A percentile compares a stretch with the other conserved stretches of the same genome.
Evolutionary conservation across 1,284 basidiomycete species (phyloP).

Genomic region (Moesziomyces aphidis): DNA sequence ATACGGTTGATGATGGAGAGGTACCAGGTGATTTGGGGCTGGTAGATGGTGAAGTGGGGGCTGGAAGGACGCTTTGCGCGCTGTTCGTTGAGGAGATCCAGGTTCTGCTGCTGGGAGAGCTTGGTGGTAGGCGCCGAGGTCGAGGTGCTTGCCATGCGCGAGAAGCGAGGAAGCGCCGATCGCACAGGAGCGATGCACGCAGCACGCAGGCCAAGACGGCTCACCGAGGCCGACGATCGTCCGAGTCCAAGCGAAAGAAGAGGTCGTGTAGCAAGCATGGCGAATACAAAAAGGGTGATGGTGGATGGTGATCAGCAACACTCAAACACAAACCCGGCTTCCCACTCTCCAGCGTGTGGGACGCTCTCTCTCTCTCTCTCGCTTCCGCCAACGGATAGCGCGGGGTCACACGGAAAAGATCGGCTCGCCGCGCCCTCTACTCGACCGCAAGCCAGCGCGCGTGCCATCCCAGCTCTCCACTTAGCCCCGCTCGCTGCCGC

Average conservation of each 20-base stretch:
- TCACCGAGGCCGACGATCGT: slow-evolving; percentile 1
- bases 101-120: slow-evolving; percentile 72
- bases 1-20: slow-evolving; percentile 86
- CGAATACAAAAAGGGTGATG: slow-evolving; percentile 2
- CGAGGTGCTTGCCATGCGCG: slow-evolving; percentile 3
- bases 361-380: no score
- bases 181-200: slow-evolving; percentile 1
- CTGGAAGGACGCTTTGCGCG: slow-evolving; percentile 84
- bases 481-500: not conserved
- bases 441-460: not conserved
- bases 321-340: not conserved
- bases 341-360: no score
- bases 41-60: slow-evolving; percentile 96
- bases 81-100: slow-evolving; percentile 84
- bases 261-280: slow-evolving; percentile 37
- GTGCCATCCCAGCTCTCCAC: not conserved
- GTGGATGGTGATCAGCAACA: not conserved
- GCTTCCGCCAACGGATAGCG: not conserved
- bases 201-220: slow-evolving; percentile 23
- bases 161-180: not conserved
- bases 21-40: slow-evolving; percentile 90
- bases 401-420: slow-evolving; percentile 37
- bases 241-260: slow-evolving; percentile 17
- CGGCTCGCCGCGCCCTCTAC: slow-evolving; percentile 9
- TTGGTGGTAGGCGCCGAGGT: slow-evolving; percentile 24